phyloP scores from a whole-genome alignment of 768 basidiomycete species.

The Coprinopsis cinerea region DNA sequence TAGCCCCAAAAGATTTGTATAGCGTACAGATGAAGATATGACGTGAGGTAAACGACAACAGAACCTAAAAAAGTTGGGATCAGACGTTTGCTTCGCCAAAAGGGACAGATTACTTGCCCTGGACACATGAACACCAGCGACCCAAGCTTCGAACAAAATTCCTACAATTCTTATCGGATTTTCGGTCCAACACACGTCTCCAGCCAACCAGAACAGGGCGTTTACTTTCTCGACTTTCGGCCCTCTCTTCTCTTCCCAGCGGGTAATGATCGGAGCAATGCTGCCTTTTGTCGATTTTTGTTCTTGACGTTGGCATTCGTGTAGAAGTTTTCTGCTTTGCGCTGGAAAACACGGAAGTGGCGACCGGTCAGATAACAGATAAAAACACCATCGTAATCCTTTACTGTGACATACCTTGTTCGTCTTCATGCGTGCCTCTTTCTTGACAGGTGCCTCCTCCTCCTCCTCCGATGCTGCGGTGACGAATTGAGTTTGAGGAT shows the following conservation, averaged over 20 bases:
- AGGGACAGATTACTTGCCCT: conserved; percentile 2
- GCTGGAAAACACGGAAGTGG: conserved; percentile 35
- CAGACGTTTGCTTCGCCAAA: neutral
- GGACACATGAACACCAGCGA: neutral
- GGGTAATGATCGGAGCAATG: conserved; percentile 51
- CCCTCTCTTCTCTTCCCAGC: conserved; percentile 45
- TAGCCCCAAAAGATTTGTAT: neutral
- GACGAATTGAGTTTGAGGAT: conserved; percentile 8
- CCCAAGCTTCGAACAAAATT: no score
- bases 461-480: conserved; percentile 24
- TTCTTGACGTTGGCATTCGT: conserved; percentile 81
- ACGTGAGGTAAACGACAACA: conserved; percentile 5
- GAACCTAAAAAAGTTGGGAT: conserved; percentile 5
- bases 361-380: neutral
- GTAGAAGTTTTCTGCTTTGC: conserved; percentile 88
- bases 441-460: conserved; percentile 29
- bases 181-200: conserved; percentile 5
- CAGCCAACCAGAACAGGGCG: no score
- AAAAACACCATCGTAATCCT: conserved; percentile 3
- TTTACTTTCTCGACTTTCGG: conserved; percentile 21
- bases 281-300: conserved; percentile 65
- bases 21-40: neutral
- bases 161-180: conserved; percentile 2
- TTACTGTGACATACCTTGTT: conserved; percentile 58
- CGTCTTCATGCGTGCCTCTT: conserved; percentile 85